Evolutionary conservation across 495 filamentous ascomycete genomes (phyloP).

Genomic region (Podospora pseudocomata): DNA sequence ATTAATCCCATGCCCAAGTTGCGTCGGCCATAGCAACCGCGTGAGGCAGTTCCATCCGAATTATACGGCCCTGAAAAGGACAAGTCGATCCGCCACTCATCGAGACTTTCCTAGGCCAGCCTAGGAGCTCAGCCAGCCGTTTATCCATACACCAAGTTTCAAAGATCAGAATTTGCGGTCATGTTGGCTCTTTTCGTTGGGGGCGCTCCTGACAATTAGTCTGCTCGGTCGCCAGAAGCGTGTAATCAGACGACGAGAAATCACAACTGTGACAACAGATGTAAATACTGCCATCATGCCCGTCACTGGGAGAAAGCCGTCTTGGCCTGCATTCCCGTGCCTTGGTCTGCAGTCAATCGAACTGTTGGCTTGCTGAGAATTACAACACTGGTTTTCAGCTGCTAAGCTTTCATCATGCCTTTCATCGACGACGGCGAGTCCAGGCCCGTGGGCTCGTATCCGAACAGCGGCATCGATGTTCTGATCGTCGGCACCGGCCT

Average conservation of each 20-base stretch:
- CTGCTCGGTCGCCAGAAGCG: no score
- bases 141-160: background rate
- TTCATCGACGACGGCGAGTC: conserved; percentile 26
- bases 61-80: background rate
- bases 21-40: background rate
- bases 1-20: background rate
- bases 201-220: no score
- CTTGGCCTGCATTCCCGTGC: background rate
- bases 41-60: background rate
- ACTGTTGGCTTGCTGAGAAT: background rate
- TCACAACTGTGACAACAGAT: background rate
- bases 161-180: no score
- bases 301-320: background rate
- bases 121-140: background rate
- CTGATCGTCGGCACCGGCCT: conserved; percentile 62
- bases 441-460: conserved; percentile 40
- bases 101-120: background rate
- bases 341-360: background rate
- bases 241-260: no score
- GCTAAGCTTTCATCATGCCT: conserved; percentile 24
- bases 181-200: no score
- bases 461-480: conserved; percentile 51
- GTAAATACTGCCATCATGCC: background rate
- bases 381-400: background rate
- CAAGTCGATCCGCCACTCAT: background rate